Percentiles rank a stretch among this genome's conserved stretches.
These are phyloP conservation scores for Podaxis sp. DNA, from an alignment of 768 basidiomycete genomes.

Conservation along the genomic window DNA sequence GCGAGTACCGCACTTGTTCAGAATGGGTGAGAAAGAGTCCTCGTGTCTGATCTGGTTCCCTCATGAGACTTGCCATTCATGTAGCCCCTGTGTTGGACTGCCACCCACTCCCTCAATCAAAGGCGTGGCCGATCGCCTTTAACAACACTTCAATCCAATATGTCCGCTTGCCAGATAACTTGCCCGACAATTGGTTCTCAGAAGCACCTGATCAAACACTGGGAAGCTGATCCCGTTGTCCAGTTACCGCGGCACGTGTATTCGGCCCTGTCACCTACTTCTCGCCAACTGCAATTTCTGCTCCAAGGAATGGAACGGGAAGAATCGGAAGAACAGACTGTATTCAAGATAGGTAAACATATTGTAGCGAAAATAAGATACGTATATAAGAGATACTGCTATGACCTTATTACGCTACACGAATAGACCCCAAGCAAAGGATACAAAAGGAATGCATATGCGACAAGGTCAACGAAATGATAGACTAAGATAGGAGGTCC, in stretches of 20 bases:
- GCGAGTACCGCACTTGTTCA: slow-evolving; percentile 52
- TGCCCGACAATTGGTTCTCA: slow-evolving; percentile 2
- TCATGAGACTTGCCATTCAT: slow-evolving; percentile 12
- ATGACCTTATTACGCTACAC: slow-evolving; percentile 15
- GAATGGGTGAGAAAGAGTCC: slow-evolving; percentile 44
- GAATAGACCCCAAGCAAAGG: slow-evolving; percentile 11
- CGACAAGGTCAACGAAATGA: slow-evolving; percentile 24
- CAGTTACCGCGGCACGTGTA: slow-evolving; percentile 5
- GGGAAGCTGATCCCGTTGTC: background rate
- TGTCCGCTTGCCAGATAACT: slow-evolving; percentile 12
- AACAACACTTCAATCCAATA: slow-evolving; percentile 65
- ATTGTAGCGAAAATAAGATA: slow-evolving; percentile 16
- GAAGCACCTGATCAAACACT: background rate
- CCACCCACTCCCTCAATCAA: slow-evolving; percentile 49
- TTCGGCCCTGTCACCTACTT: background rate
- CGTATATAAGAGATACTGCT: slow-evolving; percentile 3
- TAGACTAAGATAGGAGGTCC: slow-evolving; percentile 28
- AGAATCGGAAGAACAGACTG: slow-evolving; percentile 8
- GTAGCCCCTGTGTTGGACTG: slow-evolving; percentile 51
- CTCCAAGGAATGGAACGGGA: background rate
- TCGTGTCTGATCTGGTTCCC: slow-evolving; percentile 14
- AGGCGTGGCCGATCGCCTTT: slow-evolving; percentile 60
- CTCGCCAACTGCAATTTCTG: background rate
- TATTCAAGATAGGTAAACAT: slow-evolving; percentile 11
- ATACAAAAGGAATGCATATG: slow-evolving; percentile 20